These are phyloP conservation scores for Geranium incanum DNA, from an alignment of 441 rosid genomes.

Conservation along the genomic window DNA sequence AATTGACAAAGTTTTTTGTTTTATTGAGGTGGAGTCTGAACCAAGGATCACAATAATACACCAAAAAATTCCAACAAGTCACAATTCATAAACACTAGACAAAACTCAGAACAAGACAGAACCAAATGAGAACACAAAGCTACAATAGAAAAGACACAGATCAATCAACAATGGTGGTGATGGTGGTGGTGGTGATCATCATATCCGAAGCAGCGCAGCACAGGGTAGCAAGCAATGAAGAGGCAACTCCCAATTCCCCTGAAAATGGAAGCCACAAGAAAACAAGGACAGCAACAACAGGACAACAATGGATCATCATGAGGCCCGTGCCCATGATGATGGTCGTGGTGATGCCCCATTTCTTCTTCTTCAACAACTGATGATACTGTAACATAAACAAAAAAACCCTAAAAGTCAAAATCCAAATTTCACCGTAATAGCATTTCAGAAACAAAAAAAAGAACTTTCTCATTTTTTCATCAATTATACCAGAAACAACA, in stretches of 20 bases:
- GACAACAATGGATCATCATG: conserved; percentile 39
- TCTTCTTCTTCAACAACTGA: conserved; percentile 3
- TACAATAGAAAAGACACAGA: background rate
- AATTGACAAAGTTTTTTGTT: too few relatives aligned
- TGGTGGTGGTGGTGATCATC: conserved; percentile 19
- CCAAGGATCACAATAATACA: background rate
- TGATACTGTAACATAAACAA: background rate
- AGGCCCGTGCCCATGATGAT: conserved; percentile 29
- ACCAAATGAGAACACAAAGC: background rate
- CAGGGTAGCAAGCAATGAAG: conserved; percentile 27
- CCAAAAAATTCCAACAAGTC: background rate
- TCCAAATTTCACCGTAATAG: background rate
- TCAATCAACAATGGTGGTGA: conserved; percentile 21
- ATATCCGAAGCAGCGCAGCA: conserved; percentile 33
- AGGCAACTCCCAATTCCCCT: conserved; percentile 29
- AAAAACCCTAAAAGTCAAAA: background rate
- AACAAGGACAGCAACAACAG: conserved; percentile 42
- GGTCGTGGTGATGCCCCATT: conserved; percentile 28
- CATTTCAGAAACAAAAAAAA: background rate
- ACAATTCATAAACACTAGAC: background rate
- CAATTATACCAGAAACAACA: background rate
- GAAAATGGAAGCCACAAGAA: conserved; percentile 24
- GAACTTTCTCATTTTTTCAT: background rate
- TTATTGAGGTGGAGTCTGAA: background rate
- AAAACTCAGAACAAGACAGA: background rate